Percentiles rank a stretch among this genome's conserved stretches.
phyloP scores from a whole-genome alignment of 352 stramenopile species.

The Plasmopara halstedii region DNA sequence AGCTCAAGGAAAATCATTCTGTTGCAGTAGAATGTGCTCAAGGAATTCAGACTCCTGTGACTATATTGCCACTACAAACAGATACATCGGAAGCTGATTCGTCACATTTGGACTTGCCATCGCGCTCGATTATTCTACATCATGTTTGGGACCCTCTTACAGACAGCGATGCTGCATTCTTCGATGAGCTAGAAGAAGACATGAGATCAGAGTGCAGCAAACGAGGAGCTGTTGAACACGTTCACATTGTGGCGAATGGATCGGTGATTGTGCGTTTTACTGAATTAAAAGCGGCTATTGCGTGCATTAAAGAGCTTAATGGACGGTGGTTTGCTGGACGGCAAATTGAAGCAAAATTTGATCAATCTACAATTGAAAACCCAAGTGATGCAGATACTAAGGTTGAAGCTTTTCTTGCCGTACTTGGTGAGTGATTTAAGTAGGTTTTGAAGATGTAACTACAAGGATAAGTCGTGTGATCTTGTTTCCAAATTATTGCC shows the following conservation, averaged over 20 bases:
- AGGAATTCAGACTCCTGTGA: background rate
- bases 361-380: slow-evolving; percentile 46
- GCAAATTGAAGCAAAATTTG: slow-evolving; percentile 54
- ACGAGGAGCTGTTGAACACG: slow-evolving; percentile 48
- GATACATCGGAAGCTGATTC: background rate
- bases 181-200: slow-evolving; percentile 72
- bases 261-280: slow-evolving; percentile 59
- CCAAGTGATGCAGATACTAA: slow-evolving; percentile 60
- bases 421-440: slow-evolving; percentile 29
- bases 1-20: background rate
- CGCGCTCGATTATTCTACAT: slow-evolving; percentile 50
- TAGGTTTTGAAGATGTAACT: too few relatives aligned
- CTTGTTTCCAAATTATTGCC: too few relatives aligned
- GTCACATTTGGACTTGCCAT: slow-evolving; percentile 35
- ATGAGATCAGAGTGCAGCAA: slow-evolving; percentile 69
- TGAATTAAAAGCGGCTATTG: slow-evolving; percentile 41
- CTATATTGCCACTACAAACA: background rate
- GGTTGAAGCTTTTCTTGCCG: slow-evolving; percentile 73
- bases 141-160: slow-evolving; percentile 59
- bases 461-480: too few relatives aligned
- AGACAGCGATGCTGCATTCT: slow-evolving; percentile 34
- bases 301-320: slow-evolving; percentile 72
- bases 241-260: slow-evolving; percentile 55
- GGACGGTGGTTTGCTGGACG: slow-evolving; percentile 71
- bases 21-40: background rate